Evolutionary conservation across 1,139 yeast species (phyloP), one percentile per base, ranked within the genome.

Genomic region (Saccharomyces uvarum): DNA sequence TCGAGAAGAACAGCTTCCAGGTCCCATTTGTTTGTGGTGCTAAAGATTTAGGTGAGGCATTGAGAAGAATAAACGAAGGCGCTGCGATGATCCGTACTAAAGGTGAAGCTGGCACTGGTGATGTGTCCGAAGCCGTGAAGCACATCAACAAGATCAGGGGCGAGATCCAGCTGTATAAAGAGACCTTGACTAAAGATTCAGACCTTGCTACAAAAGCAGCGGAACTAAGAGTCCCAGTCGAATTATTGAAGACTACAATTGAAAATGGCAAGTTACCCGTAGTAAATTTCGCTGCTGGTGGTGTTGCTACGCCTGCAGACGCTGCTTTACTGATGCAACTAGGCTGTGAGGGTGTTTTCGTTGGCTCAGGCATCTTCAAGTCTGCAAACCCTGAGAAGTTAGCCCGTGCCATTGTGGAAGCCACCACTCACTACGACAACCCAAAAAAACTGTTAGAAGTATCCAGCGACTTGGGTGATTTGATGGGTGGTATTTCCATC

Each of bases 1-100:
- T 87, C 61, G 70, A 74, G 57, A 88, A 88, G 72, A 65, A 70
- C 56, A 73, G 77, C 41, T 88, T 78, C 75, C 79, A 81, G 59
- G 86, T 85, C 50, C 95, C 95, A 31, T 88, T 86, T 70, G 95
- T 88, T 24, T 87, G 95, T 70, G 95, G 96, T 44, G 90, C 95
- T 57, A 84, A 83, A 68, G 82, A 87, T 72, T 77, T 88, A 59
- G 95, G 95, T 51, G 95, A 88, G 70, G 95, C 95, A 2, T 77
- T 88, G 63, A 81, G 95, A 71, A 79, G 96, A 69, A 78, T 88
- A 65, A 74, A 78, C 62, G 96, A 88, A 72, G 95, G 95, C 62
- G 95, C 95, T 47, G 91, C 93, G 48, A 86, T 88, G 93, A 81
- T 88, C 67, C 79, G 95, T 70, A 84, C 95, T 60, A 88, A 87